phyloP scores from a whole-genome alignment of 257 asterid species.

The Fraxinus excelsior region DNA sequence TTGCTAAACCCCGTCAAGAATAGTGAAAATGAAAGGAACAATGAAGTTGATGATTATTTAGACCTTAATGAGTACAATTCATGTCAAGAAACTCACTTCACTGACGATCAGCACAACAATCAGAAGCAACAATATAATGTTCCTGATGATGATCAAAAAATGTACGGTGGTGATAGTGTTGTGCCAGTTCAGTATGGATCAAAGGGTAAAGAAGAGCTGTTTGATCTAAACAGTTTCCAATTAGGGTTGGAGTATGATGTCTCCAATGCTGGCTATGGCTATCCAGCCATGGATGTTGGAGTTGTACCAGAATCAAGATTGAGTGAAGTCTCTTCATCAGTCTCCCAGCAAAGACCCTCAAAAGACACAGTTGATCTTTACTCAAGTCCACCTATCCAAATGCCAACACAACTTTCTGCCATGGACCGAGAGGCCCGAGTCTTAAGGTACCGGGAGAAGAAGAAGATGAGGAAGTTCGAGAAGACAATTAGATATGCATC shows the following conservation, averaged over 20 bases:
- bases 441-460: slow-evolving; percentile 81
- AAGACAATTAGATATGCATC: slow-evolving; percentile 86
- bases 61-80: slow-evolving; percentile 58
- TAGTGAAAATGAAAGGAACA: slow-evolving; percentile 18
- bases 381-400: slow-evolving; percentile 40
- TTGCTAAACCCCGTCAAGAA: slow-evolving; percentile 52
- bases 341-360: slow-evolving; percentile 44
- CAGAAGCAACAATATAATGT: slow-evolving; percentile 39
- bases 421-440: slow-evolving; percentile 85
- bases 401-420: slow-evolving; percentile 55
- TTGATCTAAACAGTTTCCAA: slow-evolving; percentile 36
- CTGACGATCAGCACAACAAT: slow-evolving; percentile 25
- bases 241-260: slow-evolving; percentile 47
- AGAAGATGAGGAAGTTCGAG: slow-evolving; percentile 75
- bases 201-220: slow-evolving; percentile 23
- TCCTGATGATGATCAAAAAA: slow-evolving; percentile 34
- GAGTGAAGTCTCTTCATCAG: slow-evolving; percentile 13
- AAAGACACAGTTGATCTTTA: slow-evolving; percentile 73
- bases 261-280: slow-evolving; percentile 41
- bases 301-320: slow-evolving; percentile 64
- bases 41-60: slow-evolving; percentile 62
- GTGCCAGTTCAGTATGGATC: slow-evolving; percentile 45
- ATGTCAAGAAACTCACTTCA: slow-evolving; percentile 39
- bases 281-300: slow-evolving; percentile 59
- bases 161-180: slow-evolving; percentile 50